Conservation (phyloP, 129 eudicot genomes). For the Saposhnikovia divaricata region DNA sequence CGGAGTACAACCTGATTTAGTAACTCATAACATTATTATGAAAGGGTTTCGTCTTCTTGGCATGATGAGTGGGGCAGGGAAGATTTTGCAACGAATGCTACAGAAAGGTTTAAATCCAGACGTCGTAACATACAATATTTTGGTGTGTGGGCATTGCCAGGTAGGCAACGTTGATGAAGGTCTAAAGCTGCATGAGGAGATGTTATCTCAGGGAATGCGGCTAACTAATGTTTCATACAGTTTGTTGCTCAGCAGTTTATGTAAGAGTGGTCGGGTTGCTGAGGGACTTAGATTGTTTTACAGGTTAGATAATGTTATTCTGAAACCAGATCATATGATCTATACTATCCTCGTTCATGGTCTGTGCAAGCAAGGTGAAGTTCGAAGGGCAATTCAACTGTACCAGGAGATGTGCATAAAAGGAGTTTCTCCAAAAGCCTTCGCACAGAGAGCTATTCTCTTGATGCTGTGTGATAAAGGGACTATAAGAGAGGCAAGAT, state of each 20-base stretch:
- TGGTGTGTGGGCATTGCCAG: conserved; percentile 72
- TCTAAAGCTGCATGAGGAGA: conserved; percentile 50
- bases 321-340: conserved; percentile 53
- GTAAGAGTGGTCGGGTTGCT: conserved; percentile 52
- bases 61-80: conserved; percentile 35
- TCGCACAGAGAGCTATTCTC: conserved; percentile 40
- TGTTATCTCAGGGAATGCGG: conserved; percentile 50
- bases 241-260: conserved; percentile 57
- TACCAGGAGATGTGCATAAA: conserved; percentile 42
- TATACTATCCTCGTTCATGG: conserved; percentile 65
- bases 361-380: conserved; percentile 68
- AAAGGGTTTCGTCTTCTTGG: conserved; percentile 79
- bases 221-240: conserved; percentile 40
- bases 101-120: conserved; percentile 45
- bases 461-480: conserved; percentile 46
- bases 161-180: conserved; percentile 55
- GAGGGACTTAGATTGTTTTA: conserved; percentile 52
- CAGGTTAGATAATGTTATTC: conserved; percentile 44
- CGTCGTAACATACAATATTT: conserved; percentile 42
- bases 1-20: conserved; percentile 58
- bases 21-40: conserved; percentile 62
- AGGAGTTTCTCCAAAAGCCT: conserved; percentile 32
- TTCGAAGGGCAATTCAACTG: conserved; percentile 48
- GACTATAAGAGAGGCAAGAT: conserved; percentile 49
- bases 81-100: conserved; percentile 32